Evolutionary conservation across 305 asterid genomes (phyloP), one percentile per base, ranked within the genome.

Genomic region (Fraxinus floribunda): DNA sequence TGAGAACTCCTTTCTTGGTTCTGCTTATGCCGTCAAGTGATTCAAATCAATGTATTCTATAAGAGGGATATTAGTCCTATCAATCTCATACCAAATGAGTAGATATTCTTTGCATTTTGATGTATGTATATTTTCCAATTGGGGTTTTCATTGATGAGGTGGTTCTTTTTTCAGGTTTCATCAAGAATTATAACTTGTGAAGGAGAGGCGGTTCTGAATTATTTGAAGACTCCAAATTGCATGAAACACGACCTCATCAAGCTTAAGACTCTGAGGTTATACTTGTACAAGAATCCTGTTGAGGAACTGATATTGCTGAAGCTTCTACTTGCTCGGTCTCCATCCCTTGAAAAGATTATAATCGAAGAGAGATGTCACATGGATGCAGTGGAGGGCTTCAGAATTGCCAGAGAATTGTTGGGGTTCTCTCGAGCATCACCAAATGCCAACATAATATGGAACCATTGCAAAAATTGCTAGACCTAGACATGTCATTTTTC

Each of bases 361-460:
- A 30, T 81, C 46, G 52, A 64, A 29, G 32, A 32, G 77, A 13
- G 13, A n/a, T 1, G 5, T 22, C 18, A n/a, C 3, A 24, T 35
- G 29, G 3, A 0, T 52, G 9, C 29, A 30, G 8, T 0, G 2
- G 35, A 30, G 2, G 20, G 52, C 38, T 22, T n/a, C 24, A 20
- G 71, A n/a, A 74, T 74, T 1, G 35, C 41, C 5, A 35, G 16
- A 74, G 73, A 80, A 7, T 49, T 46, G 83, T 41, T 66, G 55
- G 24, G 16, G 16, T 75, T 38, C 7, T 49, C 80, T 35, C 26
- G 77, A 26, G 84, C 77, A 38, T 76, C 84, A 10, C 52, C 52
- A 8, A 81, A 76, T 8, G 84, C 71, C 22, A 75, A 64, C 46
- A 66, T 57, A 7, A 30, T 75, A 7, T 62, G 66, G 66, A 55